phyloP scores from a whole-genome alignment of 345 rosid species.

The Draba incana region DNA sequence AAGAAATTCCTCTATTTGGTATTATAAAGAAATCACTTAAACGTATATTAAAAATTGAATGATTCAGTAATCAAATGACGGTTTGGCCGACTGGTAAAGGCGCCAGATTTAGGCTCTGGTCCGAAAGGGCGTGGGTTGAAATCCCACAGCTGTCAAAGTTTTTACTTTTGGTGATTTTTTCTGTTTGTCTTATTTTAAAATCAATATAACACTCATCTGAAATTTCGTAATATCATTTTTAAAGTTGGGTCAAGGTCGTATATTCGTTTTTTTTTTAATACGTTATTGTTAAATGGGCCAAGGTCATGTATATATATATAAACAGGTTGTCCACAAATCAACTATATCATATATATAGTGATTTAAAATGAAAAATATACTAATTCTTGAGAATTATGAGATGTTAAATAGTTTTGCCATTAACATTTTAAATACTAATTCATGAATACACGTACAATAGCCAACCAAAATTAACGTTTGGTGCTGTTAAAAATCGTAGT shows the following conservation, averaged over 20 bases:
- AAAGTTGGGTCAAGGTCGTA: background rate
- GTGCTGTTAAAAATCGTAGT: too few relatives aligned
- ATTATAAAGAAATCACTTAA: too few relatives aligned
- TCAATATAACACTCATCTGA: background rate
- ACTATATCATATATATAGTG: background rate
- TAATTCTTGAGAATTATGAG: too few relatives aligned
- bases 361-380: too few relatives aligned
- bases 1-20: too few relatives aligned
- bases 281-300: background rate
- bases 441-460: too few relatives aligned
- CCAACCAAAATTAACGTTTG: too few relatives aligned
- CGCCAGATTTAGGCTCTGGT: conserved; percentile 99
- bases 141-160: conserved; percentile 88
- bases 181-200: background rate
- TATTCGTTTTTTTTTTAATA: too few relatives aligned
- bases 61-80: conserved; percentile 31
- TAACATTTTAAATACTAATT: too few relatives aligned
- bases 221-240: background rate
- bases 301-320: background rate
- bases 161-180: background rate
- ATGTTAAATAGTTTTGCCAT: too few relatives aligned
- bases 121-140: conserved; percentile 99
- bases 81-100: conserved; percentile 99
- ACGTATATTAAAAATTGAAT: too few relatives aligned
- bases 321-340: background rate